These are phyloP conservation scores for Arachis hypogaea DNA, from an alignment of 306 rosid species.

Conservation along the genomic window DNA sequence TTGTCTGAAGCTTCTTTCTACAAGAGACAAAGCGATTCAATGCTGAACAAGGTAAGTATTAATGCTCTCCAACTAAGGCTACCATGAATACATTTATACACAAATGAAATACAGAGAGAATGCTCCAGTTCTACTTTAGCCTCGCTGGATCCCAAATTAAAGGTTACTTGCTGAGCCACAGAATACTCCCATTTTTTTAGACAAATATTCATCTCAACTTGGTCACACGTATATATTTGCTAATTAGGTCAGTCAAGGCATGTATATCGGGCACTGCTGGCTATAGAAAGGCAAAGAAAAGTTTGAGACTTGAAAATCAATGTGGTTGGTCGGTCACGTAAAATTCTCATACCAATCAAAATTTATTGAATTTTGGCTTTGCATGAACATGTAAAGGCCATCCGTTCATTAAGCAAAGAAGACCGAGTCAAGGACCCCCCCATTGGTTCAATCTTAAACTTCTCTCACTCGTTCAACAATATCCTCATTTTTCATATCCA, in stretches of 20 bases:
- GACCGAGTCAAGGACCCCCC: conserved; percentile 16
- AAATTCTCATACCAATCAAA: background rate
- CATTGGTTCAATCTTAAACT: background rate
- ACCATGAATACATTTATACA: too few relatives aligned
- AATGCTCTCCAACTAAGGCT: too few relatives aligned
- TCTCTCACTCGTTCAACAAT: background rate
- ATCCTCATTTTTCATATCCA: conserved; percentile 1
- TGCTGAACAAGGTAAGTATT: conserved; percentile 3
- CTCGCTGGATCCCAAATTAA: too few relatives aligned
- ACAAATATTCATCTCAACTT: too few relatives aligned
- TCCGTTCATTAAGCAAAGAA: conserved; percentile 31
- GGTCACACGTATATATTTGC: too few relatives aligned
- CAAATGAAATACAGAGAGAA: too few relatives aligned
- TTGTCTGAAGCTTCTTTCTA: conserved; percentile 24
- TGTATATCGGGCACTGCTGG: conserved; percentile 15
- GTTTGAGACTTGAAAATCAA: conserved; percentile 24
- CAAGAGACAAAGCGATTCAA: background rate
- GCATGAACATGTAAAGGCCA: conserved; percentile 11
- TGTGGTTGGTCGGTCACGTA: background rate
- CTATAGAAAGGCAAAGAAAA: background rate
- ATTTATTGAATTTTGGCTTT: background rate
- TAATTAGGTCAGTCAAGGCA: background rate
- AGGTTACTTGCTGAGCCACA: too few relatives aligned
- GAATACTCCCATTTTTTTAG: too few relatives aligned
- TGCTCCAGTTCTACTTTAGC: too few relatives aligned